Conservation (phyloP, 495 filamentous ascomycete species). For the Daldinia grandis region DNA sequence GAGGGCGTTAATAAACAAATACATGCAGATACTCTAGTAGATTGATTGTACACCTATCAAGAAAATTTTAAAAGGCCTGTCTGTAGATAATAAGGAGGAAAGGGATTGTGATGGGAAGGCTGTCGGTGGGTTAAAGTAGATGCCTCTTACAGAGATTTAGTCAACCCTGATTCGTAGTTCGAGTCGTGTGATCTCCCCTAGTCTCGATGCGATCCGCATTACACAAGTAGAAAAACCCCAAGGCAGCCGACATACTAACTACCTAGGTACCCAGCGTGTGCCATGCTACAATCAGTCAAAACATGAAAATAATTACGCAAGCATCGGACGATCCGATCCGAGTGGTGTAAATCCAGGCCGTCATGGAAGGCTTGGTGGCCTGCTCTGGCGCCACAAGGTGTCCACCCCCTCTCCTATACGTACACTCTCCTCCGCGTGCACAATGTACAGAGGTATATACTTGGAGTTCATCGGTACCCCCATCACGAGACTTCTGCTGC, state of each 20-base stretch:
- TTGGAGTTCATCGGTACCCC: not conserved
- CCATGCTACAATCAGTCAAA: not conserved
- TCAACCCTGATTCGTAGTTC: not conserved
- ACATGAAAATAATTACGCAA: slow-evolving; percentile 1
- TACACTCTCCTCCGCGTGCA: not conserved
- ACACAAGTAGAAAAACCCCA: not conserved
- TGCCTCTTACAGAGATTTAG: not conserved
- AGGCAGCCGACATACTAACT: not conserved
- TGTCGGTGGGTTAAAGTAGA: not conserved
- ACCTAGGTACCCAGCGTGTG: not conserved
- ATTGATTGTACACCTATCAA: not conserved
- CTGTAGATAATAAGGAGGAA: not conserved
- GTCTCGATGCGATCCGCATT: not conserved
- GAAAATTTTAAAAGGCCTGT: not conserved
- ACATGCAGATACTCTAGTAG: not conserved
- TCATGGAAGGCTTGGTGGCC: not conserved
- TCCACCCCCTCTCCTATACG: not conserved
- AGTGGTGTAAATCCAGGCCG: not conserved
- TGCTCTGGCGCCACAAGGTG: slow-evolving; percentile 1
- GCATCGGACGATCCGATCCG: not conserved
- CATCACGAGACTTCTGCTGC: slow-evolving; percentile 4
- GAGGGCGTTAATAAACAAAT: not conserved
- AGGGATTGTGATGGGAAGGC: not conserved
- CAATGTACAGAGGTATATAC: not conserved
- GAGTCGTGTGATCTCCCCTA: not conserved